A percentile compares a stretch with the other conserved stretches of the same genome.
Evolutionary conservation across 805 yeast genomes (phyloP).

Genomic region (Suhomyces xylopsoci): DNA sequence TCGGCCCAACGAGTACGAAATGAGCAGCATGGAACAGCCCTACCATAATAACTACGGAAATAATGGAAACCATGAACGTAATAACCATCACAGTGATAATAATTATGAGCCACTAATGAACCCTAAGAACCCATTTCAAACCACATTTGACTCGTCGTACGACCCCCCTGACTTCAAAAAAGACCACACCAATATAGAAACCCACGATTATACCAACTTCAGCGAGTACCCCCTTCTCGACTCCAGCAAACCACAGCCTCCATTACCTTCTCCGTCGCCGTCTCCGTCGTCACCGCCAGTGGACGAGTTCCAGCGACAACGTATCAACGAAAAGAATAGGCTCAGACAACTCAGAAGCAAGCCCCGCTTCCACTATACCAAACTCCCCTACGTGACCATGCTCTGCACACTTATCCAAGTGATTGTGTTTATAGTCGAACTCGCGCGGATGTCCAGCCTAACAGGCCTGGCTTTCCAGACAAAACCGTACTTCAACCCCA

Average conservation of each 20-base stretch:
- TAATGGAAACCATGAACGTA: too few species aligned
- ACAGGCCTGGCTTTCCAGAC: constrained; percentile 69
- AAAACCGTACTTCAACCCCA: constrained; percentile 70
- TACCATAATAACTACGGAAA: too few species aligned
- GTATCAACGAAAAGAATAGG: constrained; percentile 15
- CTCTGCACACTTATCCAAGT: constrained; percentile 46
- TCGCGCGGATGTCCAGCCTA: constrained; percentile 51
- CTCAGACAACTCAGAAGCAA: constrained; percentile 20
- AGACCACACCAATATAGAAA: not conserved
- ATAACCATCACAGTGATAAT: too few species aligned
- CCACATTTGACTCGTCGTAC: constrained; percentile 3
- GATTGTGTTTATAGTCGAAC: constrained; percentile 59
- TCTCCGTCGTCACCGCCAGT: not conserved
- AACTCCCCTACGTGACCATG: constrained; percentile 41
- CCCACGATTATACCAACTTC: not conserved
- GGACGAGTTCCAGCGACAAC: not conserved
- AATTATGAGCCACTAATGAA: not conserved
- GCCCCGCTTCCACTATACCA: constrained; percentile 33
- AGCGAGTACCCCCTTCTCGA: constrained; percentile 1
- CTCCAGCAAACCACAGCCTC: constrained; percentile 2
- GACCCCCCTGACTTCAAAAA: not conserved
- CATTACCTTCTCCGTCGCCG: not conserved
- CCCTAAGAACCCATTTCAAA: constrained; percentile 6
- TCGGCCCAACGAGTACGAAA: constrained; percentile 10
- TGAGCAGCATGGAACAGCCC: not conserved